Conservation (phyloP, 2,329 filamentous ascomycete species). For the Berkeleyomyces basicola region DNA sequence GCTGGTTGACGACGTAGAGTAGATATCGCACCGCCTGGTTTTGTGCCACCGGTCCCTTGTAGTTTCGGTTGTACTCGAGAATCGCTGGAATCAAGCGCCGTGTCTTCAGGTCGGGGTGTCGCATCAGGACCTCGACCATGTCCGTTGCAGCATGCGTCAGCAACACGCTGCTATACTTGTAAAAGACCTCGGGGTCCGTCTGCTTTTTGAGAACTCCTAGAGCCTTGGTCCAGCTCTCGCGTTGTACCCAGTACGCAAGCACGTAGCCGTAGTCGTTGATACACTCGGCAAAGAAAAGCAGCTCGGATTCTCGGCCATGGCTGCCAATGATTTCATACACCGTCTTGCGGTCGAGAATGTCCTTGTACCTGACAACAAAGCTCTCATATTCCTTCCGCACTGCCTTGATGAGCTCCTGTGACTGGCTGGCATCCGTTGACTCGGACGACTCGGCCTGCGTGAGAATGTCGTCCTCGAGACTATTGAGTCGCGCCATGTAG, state of each 20-base stretch:
- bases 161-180: conserved; percentile 90
- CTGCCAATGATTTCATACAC: conserved; percentile 93
- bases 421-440: conserved; percentile 51
- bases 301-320: conserved; percentile 82
- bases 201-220: conserved; percentile 83
- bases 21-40: conserved; percentile 93
- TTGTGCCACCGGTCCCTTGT: conserved; percentile 47
- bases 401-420: conserved; percentile 50
- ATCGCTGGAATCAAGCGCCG: conserved; percentile 83
- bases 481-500: conserved; percentile 94
- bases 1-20: conserved; percentile 78
- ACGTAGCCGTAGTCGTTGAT: conserved; percentile 91
- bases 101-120: conserved; percentile 69
- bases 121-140: conserved; percentile 88
- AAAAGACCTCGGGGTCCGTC: conserved; percentile 82
- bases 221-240: conserved; percentile 80
- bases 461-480: conserved; percentile 82
- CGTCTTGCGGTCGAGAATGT: conserved; percentile 77
- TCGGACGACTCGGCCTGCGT: conserved; percentile 60
- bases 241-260: conserved; percentile 89
- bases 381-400: conserved; percentile 72
- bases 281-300: conserved; percentile 77
- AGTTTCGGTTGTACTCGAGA: conserved; percentile 78
- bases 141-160: conserved; percentile 78
- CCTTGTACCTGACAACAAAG: conserved; percentile 71